Evolutionary conservation across 192 early-diverging fungal species (phyloP), one percentile per base, ranked within the genome.

Genomic region (Entrophospora sp.): DNA sequence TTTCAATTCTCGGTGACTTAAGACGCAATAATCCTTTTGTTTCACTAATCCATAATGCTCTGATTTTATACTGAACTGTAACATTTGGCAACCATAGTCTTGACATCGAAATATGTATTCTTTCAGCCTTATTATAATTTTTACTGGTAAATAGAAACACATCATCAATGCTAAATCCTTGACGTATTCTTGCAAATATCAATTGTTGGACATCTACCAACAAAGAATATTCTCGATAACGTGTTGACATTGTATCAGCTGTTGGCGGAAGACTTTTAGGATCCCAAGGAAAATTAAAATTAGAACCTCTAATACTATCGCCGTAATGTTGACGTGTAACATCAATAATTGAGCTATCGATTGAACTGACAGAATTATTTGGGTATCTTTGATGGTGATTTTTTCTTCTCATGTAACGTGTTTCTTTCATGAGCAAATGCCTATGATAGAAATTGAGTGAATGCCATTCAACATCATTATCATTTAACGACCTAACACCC

Each of bases 81-180:
- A 92, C 79, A 66, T 89, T 87, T 8, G 89, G 87, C 34, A 87
- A 80, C 87, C 87, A 89, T 10, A 83, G 77, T 45, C 89, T 60
- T 20, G 82, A 76, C 73, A 92, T 73, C n/a, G 75, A 81, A 45
- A 89, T 75, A 27, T 73, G 73, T n/a, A 87, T 76, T 22, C 80
- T 75, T 72, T 88, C 76, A 12, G 64, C 43, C 16, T 74, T 72
- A 16, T 62, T 61, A 24, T 71, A 63, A 43, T 75, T 57, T 65
- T 71, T 38, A 59, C 77, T 73, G 40, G 78, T 71, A 4, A 68
- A 67, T 30, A 85, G 59, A 28, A 70, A 70, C 34, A 92, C 72
- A 28, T 70, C 80, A 43, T 82, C 77, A 32, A 90, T 69, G 10
- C 71, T 73, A 65, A 90, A 92, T 1, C 89, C 90, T 61, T 92